Percentiles rank a stretch among this genome's conserved stretches.
These are phyloP conservation scores for Sambucus nigra DNA, from an alignment of 129 eudicot genomes.

Conservation along the genomic window DNA sequence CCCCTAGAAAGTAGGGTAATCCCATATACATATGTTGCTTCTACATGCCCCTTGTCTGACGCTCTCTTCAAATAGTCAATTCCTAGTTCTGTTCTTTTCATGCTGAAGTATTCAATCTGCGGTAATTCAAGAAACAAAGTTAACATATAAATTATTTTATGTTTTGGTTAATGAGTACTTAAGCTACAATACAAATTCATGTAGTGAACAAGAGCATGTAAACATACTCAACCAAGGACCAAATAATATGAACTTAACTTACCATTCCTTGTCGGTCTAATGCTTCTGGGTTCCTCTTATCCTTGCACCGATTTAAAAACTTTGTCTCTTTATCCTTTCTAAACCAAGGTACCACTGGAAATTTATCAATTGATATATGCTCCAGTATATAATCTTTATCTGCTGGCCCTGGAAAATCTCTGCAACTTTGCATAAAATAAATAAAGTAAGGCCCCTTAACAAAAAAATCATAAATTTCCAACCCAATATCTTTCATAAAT, in stretches of 20 bases:
- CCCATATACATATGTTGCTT: conserved; percentile 43
- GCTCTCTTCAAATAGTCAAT: conserved; percentile 35
- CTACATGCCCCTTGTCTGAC: conserved; percentile 30
- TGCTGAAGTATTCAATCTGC: conserved; percentile 35
- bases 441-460: too few relatives aligned
- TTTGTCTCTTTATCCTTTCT: conserved; percentile 19
- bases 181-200: too few relatives aligned
- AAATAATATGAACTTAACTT: too few relatives aligned
- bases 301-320: conserved; percentile 29
- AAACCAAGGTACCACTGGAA: conserved; percentile 40
- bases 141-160: too few relatives aligned
- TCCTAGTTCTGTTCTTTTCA: conserved; percentile 27
- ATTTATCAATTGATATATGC: conserved; percentile 31
- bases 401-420: conserved; percentile 38
- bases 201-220: too few relatives aligned
- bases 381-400: conserved; percentile 32
- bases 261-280: conserved; percentile 44
- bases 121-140: not conserved
- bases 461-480: too few relatives aligned
- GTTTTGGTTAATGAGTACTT: too few relatives aligned
- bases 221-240: too few relatives aligned
- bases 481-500: too few relatives aligned
- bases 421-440: conserved; percentile 24
- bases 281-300: conserved; percentile 41
- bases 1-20: conserved; percentile 37